These are phyloP conservation scores for Phytophthora meadii DNA, from an alignment of 352 stramenopile species.

Conservation along the genomic window DNA sequence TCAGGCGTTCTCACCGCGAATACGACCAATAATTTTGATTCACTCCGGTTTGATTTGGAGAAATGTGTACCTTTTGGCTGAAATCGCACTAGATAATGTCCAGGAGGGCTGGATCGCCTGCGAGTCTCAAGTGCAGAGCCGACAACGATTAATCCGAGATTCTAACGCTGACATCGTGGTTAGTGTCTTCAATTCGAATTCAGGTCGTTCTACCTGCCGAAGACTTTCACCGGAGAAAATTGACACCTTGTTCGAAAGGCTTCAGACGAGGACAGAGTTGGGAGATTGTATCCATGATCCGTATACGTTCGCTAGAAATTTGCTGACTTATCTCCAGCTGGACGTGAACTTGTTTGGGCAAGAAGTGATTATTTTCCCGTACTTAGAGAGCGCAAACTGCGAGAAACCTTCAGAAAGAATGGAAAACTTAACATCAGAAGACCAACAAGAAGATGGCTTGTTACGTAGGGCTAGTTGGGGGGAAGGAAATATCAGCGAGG, in stretches of 20 bases:
- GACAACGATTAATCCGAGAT: constrained; percentile 24
- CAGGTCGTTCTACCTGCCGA: constrained; percentile 30
- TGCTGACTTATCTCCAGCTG: constrained; percentile 53
- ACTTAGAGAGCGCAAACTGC: constrained; percentile 37
- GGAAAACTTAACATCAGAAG: constrained; percentile 9
- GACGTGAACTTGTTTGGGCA: constrained; percentile 65
- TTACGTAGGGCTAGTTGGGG: constrained; percentile 18
- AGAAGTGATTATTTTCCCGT: constrained; percentile 63
- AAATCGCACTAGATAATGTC: constrained; percentile 33
- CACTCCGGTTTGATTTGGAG: constrained; percentile 68
- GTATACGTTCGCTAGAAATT: constrained; percentile 41
- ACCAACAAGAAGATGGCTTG: constrained; percentile 6
- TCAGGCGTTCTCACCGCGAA: constrained; percentile 17
- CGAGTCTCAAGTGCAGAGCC: constrained; percentile 9
- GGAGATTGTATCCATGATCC: constrained; percentile 9
- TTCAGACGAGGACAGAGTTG: constrained; percentile 5
- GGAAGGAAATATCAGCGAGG: constrained; percentile 24
- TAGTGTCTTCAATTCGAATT: constrained; percentile 55
- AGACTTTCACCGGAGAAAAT: constrained; percentile 31
- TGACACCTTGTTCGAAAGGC: constrained; percentile 8
- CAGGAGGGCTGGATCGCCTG: background rate
- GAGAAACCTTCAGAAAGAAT: constrained; percentile 6
- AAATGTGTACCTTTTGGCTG: constrained; percentile 54
- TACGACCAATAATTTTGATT: constrained; percentile 34
- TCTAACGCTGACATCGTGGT: constrained; percentile 37